Base-by-base conservation (phyloP, 495 filamentous ascomycete species). In the Filosporella fistucella region DNA sequence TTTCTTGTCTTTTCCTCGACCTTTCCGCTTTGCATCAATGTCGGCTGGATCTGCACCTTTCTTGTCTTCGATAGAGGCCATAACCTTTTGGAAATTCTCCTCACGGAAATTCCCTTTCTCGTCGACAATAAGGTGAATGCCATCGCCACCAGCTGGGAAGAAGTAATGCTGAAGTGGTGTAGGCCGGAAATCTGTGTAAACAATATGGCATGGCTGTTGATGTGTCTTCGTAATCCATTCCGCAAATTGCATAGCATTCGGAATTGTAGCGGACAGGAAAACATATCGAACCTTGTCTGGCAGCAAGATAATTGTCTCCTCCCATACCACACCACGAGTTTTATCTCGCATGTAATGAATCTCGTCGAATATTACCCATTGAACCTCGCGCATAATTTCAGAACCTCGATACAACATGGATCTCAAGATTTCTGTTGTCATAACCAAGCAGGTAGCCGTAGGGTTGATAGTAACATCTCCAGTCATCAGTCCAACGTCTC, bases 401-500 rank as follows among this genome's bases (percentile, higher is more conserved):
- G 93, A 97, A 48, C 93, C 93, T 59, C 91, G 81, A 62, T 98
- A 98, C 63, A 98, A 66, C 93, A 98, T 98, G 5, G 93, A 97
- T 37, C 93, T 84, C 55, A 98, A 68, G 87, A 98, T 98, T 76
- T 98, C 93, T 7, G 93, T 98, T 3, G 93, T 98, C 93, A 98
- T 98, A 56, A 98, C 93, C 45, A 98, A 78, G 66, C 93, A 97
- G 30, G 89, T 95, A 33, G 93, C 93, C 2, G 93, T 96, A 28
- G 94, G 94, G 59, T 98, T 98, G 68, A 97, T 98, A 22, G 93
- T 98, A 47, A 94, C 94, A 77, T 98, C 93, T 56, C 93, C 93
- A 3, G 93, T 98, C 93, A 98, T 98, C 50, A 98, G 72, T 28
- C 93, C 93, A 46, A 96, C 93, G 64, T 98, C 93, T 32, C 90